These are phyloP conservation scores for Tylopilus rubrobrunneus DNA, from an alignment of 768 basidiomycete genomes.

Conservation along the genomic window DNA sequence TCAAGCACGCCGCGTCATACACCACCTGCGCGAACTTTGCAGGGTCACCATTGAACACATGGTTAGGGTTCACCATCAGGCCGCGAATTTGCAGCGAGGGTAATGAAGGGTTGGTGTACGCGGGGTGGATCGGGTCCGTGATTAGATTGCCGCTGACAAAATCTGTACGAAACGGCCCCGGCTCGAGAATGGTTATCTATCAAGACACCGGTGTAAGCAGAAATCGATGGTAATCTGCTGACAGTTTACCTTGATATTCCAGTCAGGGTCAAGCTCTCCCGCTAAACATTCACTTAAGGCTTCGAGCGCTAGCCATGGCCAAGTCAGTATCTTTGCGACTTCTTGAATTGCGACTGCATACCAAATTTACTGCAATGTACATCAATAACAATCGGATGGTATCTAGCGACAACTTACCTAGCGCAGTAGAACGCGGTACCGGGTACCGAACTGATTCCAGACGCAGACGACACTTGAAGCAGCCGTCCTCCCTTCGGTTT, in stretches of 20 bases:
- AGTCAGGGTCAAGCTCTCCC: constrained; percentile 15
- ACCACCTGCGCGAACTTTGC: constrained; percentile 10
- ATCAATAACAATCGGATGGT: background rate
- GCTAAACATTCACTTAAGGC: constrained; percentile 12
- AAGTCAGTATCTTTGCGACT: background rate
- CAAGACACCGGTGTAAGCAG: background rate
- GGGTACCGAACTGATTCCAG: constrained; percentile 22
- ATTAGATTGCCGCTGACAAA: background rate
- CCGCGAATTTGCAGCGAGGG: background rate
- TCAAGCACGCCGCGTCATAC: constrained; percentile 3
- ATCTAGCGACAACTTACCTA: constrained; percentile 5
- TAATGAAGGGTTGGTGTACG: constrained; percentile 9
- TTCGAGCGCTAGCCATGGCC: constrained; percentile 10
- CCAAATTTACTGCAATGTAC: constrained; percentile 13
- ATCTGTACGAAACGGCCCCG: constrained; percentile 1
- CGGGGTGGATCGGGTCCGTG: constrained; percentile 8
- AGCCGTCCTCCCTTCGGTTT: constrained; percentile 36
- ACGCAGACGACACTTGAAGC: constrained; percentile 26
- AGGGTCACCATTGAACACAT: constrained; percentile 12
- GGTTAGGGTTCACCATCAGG: background rate
- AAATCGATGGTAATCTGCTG: background rate
- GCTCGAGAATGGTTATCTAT: constrained; percentile 6
- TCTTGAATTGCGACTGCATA: background rate
- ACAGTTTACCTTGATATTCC: constrained; percentile 19
- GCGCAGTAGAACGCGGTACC: constrained; percentile 19